phyloP scores from a whole-genome alignment of 2,329 filamentous ascomycete species.

The Colletotrichum sp. region DNA sequence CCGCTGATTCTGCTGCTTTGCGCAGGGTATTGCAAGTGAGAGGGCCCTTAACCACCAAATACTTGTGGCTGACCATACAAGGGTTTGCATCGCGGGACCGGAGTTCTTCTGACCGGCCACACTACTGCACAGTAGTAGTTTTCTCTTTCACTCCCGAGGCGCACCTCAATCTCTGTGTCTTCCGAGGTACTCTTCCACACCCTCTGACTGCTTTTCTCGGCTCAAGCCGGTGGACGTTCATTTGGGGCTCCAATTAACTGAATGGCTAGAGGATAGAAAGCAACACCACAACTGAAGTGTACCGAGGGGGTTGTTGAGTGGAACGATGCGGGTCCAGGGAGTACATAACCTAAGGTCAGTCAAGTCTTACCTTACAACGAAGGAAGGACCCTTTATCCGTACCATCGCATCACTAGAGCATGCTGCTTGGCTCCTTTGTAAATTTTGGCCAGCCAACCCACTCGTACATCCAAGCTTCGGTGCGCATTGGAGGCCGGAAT shows the following conservation, averaged over 20 bases:
- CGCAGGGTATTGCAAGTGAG: too few species aligned
- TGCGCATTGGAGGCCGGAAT: neutral
- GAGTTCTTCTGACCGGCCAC: neutral
- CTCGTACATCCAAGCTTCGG: neutral
- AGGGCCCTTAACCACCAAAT: neutral
- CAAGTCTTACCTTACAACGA: too few species aligned
- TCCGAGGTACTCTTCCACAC: neutral
- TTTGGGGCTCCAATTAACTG: neutral
- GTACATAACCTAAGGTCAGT: too few species aligned
- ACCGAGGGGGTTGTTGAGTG: neutral
- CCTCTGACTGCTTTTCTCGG: neutral
- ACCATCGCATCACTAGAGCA: neutral
- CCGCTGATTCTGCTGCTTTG: neutral
- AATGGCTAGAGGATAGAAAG: neutral
- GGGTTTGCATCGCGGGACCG: neutral
- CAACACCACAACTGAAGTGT: too few species aligned
- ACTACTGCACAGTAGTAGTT: neutral
- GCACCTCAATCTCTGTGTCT: neutral
- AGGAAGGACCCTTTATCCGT: neutral
- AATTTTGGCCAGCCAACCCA: neutral
- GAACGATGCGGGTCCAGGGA: neutral
- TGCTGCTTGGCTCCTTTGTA: neutral
- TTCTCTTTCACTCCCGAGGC: neutral
- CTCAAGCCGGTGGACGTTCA: neutral
- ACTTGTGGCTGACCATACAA: neutral